Evolutionary conservation across 192 early-diverging fungal species (phyloP), one percentile per base, ranked within the genome.

Genomic region (Geranomyces michiganensis): DNA sequence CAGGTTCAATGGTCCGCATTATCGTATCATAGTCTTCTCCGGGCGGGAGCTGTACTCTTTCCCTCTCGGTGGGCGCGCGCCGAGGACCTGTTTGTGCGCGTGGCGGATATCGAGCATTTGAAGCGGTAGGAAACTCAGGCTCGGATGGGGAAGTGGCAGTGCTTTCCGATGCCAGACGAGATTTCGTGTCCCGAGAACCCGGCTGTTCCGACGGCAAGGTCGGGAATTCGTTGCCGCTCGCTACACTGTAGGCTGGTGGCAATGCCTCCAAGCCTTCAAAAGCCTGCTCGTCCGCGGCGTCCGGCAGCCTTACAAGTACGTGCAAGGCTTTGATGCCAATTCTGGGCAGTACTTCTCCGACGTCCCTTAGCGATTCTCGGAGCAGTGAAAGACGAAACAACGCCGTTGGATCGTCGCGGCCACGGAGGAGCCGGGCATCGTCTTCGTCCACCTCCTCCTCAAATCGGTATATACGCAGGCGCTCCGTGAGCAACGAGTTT

Each of bases 361-460:
- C 51, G n/a, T n/a, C 24, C 6, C 29, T 6, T 19, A 61, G 29
- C 33, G 29, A 61, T 7, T 61, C 59, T 61, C 19, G 5, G 9
- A 61, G 22, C 26, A 19, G 59, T 6, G 59, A 26, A 19, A 36
- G 27, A 5, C 29, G 27, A 26, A 61, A 61, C 27, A 36, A 26
- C 6, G 27, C 8, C 21, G 27, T 61, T 24, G 59, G 59, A 19
- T 61, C 29, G 9, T 24, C 31, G 4, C 29, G 21, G 8, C 21
- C 59, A 9, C 29, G 59, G 17, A 32, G 59, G 6, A 61, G 59
- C 6, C 59, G 59, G 21, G 5, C 4, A 19, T 61, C 59, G 5
- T 61, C 19, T 19, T 61, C 59, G 19, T 32, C 19, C 9, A 61
- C 33, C 5, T 32, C 59, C 33, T 61, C 59, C 6, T 61, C 59